Evolutionary conservation across 257 asterid genomes (phyloP).

Genomic region (Penstemon eatonii): DNA sequence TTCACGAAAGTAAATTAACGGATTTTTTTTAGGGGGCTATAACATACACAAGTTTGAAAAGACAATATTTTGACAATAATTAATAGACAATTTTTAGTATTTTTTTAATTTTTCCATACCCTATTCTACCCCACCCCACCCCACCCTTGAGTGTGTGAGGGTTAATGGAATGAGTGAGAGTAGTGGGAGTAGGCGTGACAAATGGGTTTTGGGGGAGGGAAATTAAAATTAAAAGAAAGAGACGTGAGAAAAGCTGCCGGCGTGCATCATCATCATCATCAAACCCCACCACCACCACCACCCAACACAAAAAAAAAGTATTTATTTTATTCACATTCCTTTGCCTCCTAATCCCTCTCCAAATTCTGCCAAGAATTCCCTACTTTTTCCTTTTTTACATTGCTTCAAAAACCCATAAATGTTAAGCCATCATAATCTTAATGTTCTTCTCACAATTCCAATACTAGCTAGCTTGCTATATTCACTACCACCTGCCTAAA

Average conservation of each 20-base stretch:
- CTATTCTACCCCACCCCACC: too few relatives aligned
- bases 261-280: conserved; percentile 63
- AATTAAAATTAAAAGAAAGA: conserved; percentile 12
- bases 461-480: background rate
- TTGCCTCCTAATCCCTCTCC: conserved; percentile 72
- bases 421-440: too few relatives aligned
- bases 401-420: conserved; percentile 30
- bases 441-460: conserved; percentile 5
- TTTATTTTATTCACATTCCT: conserved; percentile 29
- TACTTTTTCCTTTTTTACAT: conserved; percentile 28
- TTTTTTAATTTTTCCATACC: too few relatives aligned
- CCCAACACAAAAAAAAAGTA: background rate
- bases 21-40: too few relatives aligned
- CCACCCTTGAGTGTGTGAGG: background rate
- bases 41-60: too few relatives aligned
- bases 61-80: too few relatives aligned
- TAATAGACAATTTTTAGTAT: too few relatives aligned
- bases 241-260: conserved; percentile 68
- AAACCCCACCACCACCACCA: conserved; percentile 42
- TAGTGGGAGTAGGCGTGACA: conserved; percentile 72
- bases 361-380: conserved; percentile 39
- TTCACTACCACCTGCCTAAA: conserved; percentile 24
- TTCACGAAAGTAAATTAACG: too few relatives aligned
- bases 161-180: background rate
- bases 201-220: conserved; percentile 34